These are phyloP conservation scores for Xylaria sp. DNA, from an alignment of 2,329 filamentous ascomycete species.

Conservation along the genomic window DNA sequence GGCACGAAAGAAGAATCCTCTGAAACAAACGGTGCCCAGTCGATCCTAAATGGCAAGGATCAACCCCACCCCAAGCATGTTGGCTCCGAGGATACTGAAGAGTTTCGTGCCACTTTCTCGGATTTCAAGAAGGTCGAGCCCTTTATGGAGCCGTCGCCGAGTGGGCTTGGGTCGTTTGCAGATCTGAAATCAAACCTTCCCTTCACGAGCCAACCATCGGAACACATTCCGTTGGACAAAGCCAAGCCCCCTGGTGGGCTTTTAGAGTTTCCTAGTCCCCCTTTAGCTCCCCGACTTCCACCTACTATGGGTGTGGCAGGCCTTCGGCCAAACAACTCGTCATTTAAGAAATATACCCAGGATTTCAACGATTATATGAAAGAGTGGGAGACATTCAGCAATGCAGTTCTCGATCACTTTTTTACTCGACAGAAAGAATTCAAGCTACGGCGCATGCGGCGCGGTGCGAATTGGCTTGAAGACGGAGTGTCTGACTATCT, in stretches of 20 bases:
- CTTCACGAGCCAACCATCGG: slow-evolving; percentile 64
- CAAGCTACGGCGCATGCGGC: slow-evolving; percentile 52
- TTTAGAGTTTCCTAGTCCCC: slow-evolving; percentile 61
- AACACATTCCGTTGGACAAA: slow-evolving; percentile 52
- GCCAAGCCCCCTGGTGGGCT: slow-evolving; percentile 49
- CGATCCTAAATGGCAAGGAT: slow-evolving; percentile 30
- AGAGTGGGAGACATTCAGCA: slow-evolving; percentile 63
- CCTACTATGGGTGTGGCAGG: slow-evolving; percentile 56
- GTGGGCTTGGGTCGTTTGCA: slow-evolving; percentile 64
- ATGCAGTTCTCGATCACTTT: slow-evolving; percentile 67
- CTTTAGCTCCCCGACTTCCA: slow-evolving; percentile 62
- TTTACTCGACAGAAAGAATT: slow-evolving; percentile 60
- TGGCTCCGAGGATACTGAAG: slow-evolving; percentile 67
- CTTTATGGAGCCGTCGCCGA: slow-evolving; percentile 57
- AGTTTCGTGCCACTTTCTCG: slow-evolving; percentile 64
- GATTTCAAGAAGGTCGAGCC: slow-evolving; percentile 68
- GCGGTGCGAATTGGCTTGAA: slow-evolving; percentile 60
- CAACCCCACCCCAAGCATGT: slow-evolving; percentile 52
- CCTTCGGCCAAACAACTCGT: slow-evolving; percentile 55
- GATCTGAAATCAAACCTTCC: slow-evolving; percentile 68
- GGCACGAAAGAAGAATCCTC: slow-evolving; percentile 41
- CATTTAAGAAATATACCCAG: slow-evolving; percentile 64
- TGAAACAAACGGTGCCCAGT: slow-evolving; percentile 38
- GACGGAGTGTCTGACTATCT: slow-evolving; percentile 67
- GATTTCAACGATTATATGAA: slow-evolving; percentile 66